A percentile compares a stretch with the other conserved stretches of the same genome.
Evolutionary conservation across 148 eudicot species (phyloP).

Genomic region (Vaccinium macrocarpon): DNA sequence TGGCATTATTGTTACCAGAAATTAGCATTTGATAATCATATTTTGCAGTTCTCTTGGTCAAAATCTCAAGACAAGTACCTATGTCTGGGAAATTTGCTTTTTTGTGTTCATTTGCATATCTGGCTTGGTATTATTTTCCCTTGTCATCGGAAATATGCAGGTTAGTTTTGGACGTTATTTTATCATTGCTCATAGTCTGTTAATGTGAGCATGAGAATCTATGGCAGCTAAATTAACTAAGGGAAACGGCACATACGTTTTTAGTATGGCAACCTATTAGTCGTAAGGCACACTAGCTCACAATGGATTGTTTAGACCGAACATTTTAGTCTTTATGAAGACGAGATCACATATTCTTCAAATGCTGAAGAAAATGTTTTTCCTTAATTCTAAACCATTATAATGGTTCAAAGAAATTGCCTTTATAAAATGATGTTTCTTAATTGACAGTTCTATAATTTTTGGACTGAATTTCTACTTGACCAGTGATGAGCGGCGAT

Average conservation of each 20-base stretch:
- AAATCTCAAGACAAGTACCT: constrained; percentile 75
- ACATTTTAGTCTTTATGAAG: not conserved
- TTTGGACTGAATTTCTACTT: not conserved
- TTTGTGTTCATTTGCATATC: constrained; percentile 68
- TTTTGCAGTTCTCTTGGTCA: constrained; percentile 85
- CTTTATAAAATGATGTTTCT: not conserved
- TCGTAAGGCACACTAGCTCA: not conserved
- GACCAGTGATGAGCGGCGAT: not conserved
- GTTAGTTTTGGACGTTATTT: constrained; percentile 28
- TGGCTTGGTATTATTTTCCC: constrained; percentile 77
- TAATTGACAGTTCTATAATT: not conserved
- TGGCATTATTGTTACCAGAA: not conserved
- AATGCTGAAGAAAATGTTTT: not conserved
- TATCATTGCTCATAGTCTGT: not conserved
- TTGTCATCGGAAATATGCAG: constrained; percentile 95
- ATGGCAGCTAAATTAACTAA: not conserved
- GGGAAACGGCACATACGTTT: not conserved
- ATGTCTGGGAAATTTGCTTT: constrained; percentile 67
- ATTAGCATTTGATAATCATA: not conserved
- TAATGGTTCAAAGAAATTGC: not conserved
- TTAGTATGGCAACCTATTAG: not conserved
- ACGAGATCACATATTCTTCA: not conserved
- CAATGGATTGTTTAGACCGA: not conserved
- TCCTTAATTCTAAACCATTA: not conserved
- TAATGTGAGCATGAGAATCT: not conserved